Base-by-base conservation (phyloP, 805 yeast species). In the Ascoidea rubescens region DNA sequence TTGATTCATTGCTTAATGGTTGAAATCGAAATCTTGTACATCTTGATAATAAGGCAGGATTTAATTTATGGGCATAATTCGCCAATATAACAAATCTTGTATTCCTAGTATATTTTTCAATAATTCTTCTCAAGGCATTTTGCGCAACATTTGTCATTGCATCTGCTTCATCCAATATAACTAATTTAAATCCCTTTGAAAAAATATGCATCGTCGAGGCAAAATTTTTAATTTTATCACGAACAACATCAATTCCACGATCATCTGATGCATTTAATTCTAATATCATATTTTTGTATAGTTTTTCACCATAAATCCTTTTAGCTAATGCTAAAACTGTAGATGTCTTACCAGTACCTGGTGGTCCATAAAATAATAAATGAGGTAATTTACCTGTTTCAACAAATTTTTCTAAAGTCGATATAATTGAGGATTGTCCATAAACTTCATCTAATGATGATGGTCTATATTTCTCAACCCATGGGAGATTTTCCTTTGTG, bases 381-480 rank as follows among this genome's bases (percentile, higher is more conserved):
- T 93, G 99, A 2, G 99, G 99, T 44, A 91, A 71, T 58, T 80
- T 79, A 8, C 93, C 90, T 55, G 84, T 87, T 55, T 79, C 76
- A 16, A 90, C 89, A 65, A 91, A 93, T 62, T 80, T 83, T 46
- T 89, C 77, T 16, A 93, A 87, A 6, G 56, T 52, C 0, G 44
- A 75, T 5, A 93, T 87, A 33, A 89, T 87, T 50, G 85, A 93
- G 49, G 78, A 79, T 63, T 93, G 98, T 5, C 99, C 99, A 60
- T 87, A 81, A 7, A 93, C 91, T 48, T 93, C 96, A 55, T 86
- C 88, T 50, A 93, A 70, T 1, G 82, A 73, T 42, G 72, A 70
- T 0, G 99, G 99, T 57, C 99, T 81, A 66, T 91, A 93, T 65
- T 93, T 93, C 65, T 93, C 99, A 48, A 93, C 95, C 99, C 90